These are phyloP conservation scores for Geotrichum restrictum DNA, from an alignment of 1,139 yeast genomes.

Conservation along the genomic window DNA sequence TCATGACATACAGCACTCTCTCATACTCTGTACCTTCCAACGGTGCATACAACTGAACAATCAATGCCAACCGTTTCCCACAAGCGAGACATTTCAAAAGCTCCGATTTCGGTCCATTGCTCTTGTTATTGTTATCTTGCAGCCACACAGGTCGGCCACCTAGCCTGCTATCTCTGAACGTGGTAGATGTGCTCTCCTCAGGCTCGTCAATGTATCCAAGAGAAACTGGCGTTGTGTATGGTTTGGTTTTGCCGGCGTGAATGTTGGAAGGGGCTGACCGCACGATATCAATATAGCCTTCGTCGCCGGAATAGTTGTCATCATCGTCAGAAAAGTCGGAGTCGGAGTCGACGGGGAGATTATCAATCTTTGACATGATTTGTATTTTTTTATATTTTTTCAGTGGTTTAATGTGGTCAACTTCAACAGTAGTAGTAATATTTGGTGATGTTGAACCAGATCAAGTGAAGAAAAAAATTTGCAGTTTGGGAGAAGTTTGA, in stretches of 20 bases:
- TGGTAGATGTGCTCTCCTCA: conserved; percentile 5
- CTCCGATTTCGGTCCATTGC: conserved; percentile 41
- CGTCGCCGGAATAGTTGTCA: conserved; percentile 15
- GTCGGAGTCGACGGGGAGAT: conserved; percentile 1
- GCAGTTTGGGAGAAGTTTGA: too few species aligned
- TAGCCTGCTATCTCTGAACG: conserved; percentile 16
- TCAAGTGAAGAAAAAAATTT: too few species aligned
- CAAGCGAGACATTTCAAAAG: conserved; percentile 64
- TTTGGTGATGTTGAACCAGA: too few species aligned
- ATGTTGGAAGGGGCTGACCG: conserved; percentile 9
- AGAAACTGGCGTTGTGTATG: conserved; percentile 16
- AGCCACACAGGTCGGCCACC: conserved; percentile 42
- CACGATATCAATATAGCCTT: conserved; percentile 13
- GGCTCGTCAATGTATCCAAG: conserved; percentile 19
- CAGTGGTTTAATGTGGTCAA: too few species aligned
- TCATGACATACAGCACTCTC: conserved; percentile 73
- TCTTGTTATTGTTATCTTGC: conserved; percentile 48
- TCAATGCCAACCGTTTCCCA: conserved; percentile 54
- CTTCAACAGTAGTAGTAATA: too few species aligned
- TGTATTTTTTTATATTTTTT: too few species aligned
- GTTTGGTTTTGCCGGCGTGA: conserved; percentile 17
- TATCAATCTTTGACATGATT: neutral
- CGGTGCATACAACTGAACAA: conserved; percentile 78
- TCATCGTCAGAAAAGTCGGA: conserved; percentile 15
- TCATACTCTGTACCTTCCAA: conserved; percentile 64